phyloP scores from a whole-genome alignment of 2,329 filamentous ascomycete species.

The Cucurbitaria berberidis region DNA sequence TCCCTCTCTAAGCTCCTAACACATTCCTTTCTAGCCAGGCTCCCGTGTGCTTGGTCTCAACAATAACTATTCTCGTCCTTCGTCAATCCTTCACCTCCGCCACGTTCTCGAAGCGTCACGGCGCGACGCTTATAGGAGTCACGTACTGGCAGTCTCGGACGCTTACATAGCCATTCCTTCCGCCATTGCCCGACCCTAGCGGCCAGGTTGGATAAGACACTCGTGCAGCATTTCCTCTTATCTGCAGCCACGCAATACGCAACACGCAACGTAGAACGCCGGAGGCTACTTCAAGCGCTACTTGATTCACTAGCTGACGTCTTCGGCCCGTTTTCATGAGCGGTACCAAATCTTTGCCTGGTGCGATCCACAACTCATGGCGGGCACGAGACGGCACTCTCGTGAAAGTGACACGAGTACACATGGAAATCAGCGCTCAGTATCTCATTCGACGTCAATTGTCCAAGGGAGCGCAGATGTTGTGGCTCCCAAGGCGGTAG shows the following conservation, averaged over 20 bases:
- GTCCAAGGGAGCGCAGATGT: slow-evolving; percentile 8
- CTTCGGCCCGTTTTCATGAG: slow-evolving; percentile 9
- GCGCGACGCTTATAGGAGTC: background rate
- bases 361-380: slow-evolving; percentile 21
- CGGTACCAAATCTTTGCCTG: background rate
- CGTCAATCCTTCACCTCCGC: background rate
- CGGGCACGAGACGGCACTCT: slow-evolving; percentile 29
- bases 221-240: background rate
- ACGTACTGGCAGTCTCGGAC: background rate
- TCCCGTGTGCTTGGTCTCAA: background rate
- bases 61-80: background rate
- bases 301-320: background rate
- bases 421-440: slow-evolving; percentile 17
- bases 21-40: slow-evolving; percentile 11
- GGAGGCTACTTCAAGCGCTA: background rate
- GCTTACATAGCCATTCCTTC: background rate
- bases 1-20: slow-evolving; percentile 19
- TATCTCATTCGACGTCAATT: slow-evolving; percentile 11
- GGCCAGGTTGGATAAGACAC: background rate
- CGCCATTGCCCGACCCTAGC: background rate
- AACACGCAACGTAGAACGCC: background rate
- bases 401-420: slow-evolving; percentile 25
- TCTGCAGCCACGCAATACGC: background rate
- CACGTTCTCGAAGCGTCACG: background rate
- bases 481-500: slow-evolving; percentile 4